Evolutionary conservation across 108 stramenopile genomes (phyloP), one percentile per base, ranked within the genome.

Genomic region (Skeletonema menzelii): DNA sequence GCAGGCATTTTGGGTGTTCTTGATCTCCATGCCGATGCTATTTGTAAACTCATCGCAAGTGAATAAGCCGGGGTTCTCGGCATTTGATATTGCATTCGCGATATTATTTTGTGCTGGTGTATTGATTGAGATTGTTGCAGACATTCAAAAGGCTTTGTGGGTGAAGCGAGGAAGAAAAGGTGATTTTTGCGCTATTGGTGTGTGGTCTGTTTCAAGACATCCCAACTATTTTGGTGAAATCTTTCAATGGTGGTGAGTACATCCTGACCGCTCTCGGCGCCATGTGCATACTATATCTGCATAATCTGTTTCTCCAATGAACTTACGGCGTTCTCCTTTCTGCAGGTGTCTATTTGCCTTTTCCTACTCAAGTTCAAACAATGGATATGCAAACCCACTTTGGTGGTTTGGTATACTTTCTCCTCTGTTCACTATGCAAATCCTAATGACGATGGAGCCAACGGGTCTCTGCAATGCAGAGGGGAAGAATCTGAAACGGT

Each of bases 151-250:
- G 53, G 73, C 89, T 3, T 24, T 59, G 19, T 87, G 89, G 89
- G 83, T 90, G 17, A 55, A 69, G 27, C 11, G 38, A 32, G 89
- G 86, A 15, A 83, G 89, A 28, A 62, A 61, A 32, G 86, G 88
- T 17, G 49, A 73, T 35, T 87, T 90, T 47, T 90, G 89, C 72
- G 4, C 42, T 7, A 78, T 76, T 12, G 89, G 89, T 11, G 40
- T 85, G 12, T 87, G 89, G 86, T 77, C 77, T 5, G 73, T 61
- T 24, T 87, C 86, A 47, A 83, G 89, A 12, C 89, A 87, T 73
- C 89, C 86, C 8, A 90, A 90, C 70, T 90, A 90, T 67, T 85
- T 85, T 73, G 89, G 85, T 55, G 89, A 90, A 73, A 90, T 90
- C 14, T 76, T 83, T 26, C 86, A 86, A 69, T 90, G 89, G 89